Evolutionary conservation across 108 stramenopile species (phyloP).

Genomic region (Fragilaria crotonensis): DNA sequence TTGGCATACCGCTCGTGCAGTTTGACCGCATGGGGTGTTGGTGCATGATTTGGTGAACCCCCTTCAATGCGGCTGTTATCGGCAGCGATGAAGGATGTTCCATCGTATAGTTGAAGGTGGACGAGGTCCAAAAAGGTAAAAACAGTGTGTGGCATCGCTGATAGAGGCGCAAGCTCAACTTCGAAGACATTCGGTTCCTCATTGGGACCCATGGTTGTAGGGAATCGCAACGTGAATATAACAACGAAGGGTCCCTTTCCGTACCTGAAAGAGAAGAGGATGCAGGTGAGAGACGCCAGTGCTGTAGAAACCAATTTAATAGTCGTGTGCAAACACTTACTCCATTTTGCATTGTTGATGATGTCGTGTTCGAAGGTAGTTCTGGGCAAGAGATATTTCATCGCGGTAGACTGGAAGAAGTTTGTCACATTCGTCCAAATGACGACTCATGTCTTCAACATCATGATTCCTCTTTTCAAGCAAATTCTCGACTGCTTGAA

Average conservation of each 20-base stretch:
- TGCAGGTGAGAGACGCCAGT: no score
- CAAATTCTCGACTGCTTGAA: background rate
- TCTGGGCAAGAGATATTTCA: background rate
- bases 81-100: background rate
- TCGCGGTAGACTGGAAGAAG: background rate
- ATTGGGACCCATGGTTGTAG: background rate
- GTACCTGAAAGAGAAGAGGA: background rate
- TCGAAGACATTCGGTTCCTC: background rate
- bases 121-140: conserved; percentile 13
- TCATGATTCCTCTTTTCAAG: background rate
- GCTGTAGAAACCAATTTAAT: no score
- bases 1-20: background rate
- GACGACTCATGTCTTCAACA: background rate
- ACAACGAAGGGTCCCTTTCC: conserved; percentile 4
- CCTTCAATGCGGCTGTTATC: background rate
- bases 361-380: background rate
- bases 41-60: background rate
- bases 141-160: conserved; percentile 14
- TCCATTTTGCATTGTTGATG: conserved; percentile 3
- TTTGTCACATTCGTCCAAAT: background rate
- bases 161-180: conserved; percentile 13
- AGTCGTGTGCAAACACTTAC: no score
- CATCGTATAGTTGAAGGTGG: conserved; percentile 14
- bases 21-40: background rate
- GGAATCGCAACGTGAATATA: background rate